Percentiles rank a stretch among this genome's conserved stretches.
phyloP scores from a whole-genome alignment of 2,329 filamentous ascomycete genomes.

The Polychaeton citri region DNA sequence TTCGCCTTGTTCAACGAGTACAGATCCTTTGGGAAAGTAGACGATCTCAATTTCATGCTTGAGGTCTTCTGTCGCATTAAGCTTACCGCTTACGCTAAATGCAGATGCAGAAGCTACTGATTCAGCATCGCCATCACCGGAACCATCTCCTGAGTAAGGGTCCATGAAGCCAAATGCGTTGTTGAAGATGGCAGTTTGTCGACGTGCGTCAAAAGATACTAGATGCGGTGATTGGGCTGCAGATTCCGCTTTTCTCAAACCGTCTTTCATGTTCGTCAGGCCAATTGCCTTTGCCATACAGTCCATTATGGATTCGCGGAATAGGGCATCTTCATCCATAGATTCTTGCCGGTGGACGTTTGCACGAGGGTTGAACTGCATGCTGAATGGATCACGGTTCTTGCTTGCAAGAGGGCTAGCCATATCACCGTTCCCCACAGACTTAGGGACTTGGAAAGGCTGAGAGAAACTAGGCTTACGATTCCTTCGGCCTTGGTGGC shows the following conservation, averaged over 20 bases:
- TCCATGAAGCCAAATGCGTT: slow-evolving; percentile 53
- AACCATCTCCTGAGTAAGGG: slow-evolving; percentile 6
- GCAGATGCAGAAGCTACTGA: slow-evolving; percentile 50
- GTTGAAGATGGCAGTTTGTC: slow-evolving; percentile 65
- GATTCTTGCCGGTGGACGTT: slow-evolving; percentile 61
- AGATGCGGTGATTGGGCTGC: slow-evolving; percentile 75
- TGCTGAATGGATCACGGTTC: slow-evolving; percentile 27
- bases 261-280: slow-evolving; percentile 54
- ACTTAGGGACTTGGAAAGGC: slow-evolving; percentile 28
- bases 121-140: slow-evolving; percentile 75
- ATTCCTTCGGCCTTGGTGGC: slow-evolving; percentile 40
- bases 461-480: slow-evolving; percentile 34
- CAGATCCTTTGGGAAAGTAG: slow-evolving; percentile 86
- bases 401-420: slow-evolving; percentile 29
- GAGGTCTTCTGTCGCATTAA: slow-evolving; percentile 64
- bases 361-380: slow-evolving; percentile 19
- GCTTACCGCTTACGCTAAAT: slow-evolving; percentile 41
- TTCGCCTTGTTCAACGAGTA: slow-evolving; percentile 91
- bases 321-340: slow-evolving; percentile 75
- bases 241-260: slow-evolving; percentile 56
- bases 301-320: slow-evolving; percentile 79
- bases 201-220: slow-evolving; percentile 67
- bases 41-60: slow-evolving; percentile 92
- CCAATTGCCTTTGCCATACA: slow-evolving; percentile 95
- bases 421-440: slow-evolving; percentile 10